Conservation (phyloP, 768 basidiomycete species). For the Rhodotorula taiwanensis region DNA sequence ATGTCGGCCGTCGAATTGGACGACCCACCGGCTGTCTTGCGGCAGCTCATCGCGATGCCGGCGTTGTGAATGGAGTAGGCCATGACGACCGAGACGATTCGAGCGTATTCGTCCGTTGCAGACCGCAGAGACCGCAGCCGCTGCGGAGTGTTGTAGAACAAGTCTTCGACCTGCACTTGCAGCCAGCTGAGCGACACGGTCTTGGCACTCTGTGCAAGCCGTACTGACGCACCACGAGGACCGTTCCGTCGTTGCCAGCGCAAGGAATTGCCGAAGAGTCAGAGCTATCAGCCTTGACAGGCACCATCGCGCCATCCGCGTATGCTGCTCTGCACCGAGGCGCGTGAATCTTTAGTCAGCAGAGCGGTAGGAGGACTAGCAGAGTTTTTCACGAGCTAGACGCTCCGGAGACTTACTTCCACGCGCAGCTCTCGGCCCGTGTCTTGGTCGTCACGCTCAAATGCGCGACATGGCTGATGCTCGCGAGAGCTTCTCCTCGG, state of each 20-base stretch:
- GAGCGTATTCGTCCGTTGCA: conserved; percentile 80
- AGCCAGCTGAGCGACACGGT: no score
- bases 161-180: conserved; percentile 71
- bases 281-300: conserved; percentile 62
- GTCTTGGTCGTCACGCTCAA: conserved; percentile 87
- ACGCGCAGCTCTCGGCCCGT: conserved; percentile 70
- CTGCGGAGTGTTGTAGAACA: conserved; percentile 88
- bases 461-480: conserved; percentile 87
- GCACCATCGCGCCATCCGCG: conserved; percentile 64
- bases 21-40: conserved; percentile 57
- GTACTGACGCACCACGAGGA: conserved; percentile 63
- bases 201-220: no score
- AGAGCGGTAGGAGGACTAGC: not conserved
- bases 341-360: not conserved
- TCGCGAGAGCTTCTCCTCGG: conserved; percentile 91
- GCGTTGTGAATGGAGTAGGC: conserved; percentile 94
- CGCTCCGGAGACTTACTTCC: conserved; percentile 76
- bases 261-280: conserved; percentile 70
- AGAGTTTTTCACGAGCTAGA: no score
- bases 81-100: conserved; percentile 83
- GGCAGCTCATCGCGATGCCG: conserved; percentile 77
- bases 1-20: conserved; percentile 22
- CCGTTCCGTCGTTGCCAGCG: conserved; percentile 92
- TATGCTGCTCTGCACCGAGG: conserved; percentile 62
- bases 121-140: conserved; percentile 77